Evolutionary conservation across 1,284 basidiomycete genomes (phyloP), one percentile per base, ranked within the genome.

Genomic region (Ustilago sp.): DNA sequence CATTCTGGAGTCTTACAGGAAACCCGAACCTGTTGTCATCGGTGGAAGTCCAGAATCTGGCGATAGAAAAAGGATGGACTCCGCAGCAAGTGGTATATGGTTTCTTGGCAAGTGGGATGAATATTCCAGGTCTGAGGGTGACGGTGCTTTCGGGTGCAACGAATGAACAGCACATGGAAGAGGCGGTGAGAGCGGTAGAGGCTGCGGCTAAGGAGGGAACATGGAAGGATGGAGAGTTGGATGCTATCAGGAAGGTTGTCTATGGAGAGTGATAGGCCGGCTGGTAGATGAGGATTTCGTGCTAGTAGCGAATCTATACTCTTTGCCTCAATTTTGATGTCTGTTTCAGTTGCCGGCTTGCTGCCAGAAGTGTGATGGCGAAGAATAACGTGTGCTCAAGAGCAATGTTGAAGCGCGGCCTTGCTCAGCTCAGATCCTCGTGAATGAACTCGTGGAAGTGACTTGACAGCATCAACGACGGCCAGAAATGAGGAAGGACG

Each of bases 1-100:
- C 83, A 1, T 85, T 85, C 60, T 85, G 83, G 83, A 75, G 68
- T n/a, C 71, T 85, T 5, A 82, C 83, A 1, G 83, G 83, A 23
- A 85, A 85, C 54, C 75, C 74, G 8, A 63, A 71, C 17, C 66
- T 83, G 39, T 59, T 82, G 6, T 55, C 63, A 1, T 73, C 69
- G 7, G 63, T 67, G 3, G 53, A 65, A 15, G 81, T 84, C n/a
- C 64, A 71, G 15, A 63, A 70, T 13, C 13, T 79, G 17, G 74
- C 80, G 6, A 66, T 63, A 23, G 32, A 62, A 23, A 59, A 68
- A 8, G 55, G 69, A 2, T 74, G 75, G 59, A 84, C 83, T 0
- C 70, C 77, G 11, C 73, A 76, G 28, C 82, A 83, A 72, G 68
- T 77, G 4, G 69, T 85, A 4, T 84, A 84, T 36, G 74, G 75